Evolutionary conservation across 495 filamentous ascomycete genomes (phyloP), one percentile per base, ranked within the genome.

Genomic region (Aspergillus bertholletiae): DNA sequence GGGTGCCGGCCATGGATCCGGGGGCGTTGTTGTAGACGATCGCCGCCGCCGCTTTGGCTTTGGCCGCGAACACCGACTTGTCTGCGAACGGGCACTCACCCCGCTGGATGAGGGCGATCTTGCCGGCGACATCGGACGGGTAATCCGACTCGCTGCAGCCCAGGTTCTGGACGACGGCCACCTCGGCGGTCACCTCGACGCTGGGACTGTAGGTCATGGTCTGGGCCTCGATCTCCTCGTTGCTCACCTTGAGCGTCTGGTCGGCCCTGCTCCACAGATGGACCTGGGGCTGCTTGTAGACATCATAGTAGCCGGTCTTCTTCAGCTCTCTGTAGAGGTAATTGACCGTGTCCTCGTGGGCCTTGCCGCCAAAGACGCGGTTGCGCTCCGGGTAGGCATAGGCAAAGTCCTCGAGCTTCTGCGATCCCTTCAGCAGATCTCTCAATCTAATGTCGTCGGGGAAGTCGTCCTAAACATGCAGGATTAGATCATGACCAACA

Each of bases 21-120:
- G 65, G 65, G 13, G 65, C 76, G 61, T 88, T 87, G 72, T 89
- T 88, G 68, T 88, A 89, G 50, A 88, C 74, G 59, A 89, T 62
- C 0, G 75, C 72, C 0, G 72, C 87, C 13, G 67, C 61, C 8
- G 87, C 87, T 28, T 84, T 78, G 20, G 85, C 83, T 1, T 67
- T 64, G n/a, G 78, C 80, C 6, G 86, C 87, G 6, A 79, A 66
- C 7, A 74, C 69, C 15, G 84, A 74, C 68, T 90, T 89, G 11
- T 77, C 55, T 30, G 71, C 80, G 52, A 89, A 89, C 12, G 74
- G 62, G 55, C 87, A 90, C 9, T 67, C 61, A 43, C 87, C 85
- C 37, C 87, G 82, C 20, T 76, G 70, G 55, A 89, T 73, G 30
- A 90, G 76, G 34, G 83, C 87, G 35, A 89, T 76, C 32, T 73